Evolutionary conservation across 73 alveolate genomes (phyloP).

Genomic region (Loxodes magnus): DNA sequence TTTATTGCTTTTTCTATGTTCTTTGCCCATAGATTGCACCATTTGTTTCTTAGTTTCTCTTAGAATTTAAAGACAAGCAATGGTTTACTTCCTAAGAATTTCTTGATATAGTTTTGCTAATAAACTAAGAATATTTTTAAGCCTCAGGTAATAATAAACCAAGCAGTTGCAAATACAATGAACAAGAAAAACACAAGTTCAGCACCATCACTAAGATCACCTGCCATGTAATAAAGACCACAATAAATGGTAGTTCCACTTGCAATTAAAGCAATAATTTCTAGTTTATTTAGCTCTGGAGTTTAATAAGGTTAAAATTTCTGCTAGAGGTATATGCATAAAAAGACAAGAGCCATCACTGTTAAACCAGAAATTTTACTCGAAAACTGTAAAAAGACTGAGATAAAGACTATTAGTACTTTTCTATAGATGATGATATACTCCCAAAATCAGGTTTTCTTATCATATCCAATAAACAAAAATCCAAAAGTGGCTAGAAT

Average conservation of each 20-base stretch:
- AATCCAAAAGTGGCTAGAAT: constrained; percentile 44
- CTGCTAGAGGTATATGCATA: neutral
- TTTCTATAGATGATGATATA: constrained; percentile 43
- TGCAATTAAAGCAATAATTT: neutral
- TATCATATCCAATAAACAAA: constrained; percentile 45
- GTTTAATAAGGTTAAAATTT: neutral
- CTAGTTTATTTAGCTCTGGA: neutral
- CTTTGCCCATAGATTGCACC: too few relatives aligned
- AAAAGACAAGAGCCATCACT: neutral
- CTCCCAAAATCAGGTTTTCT: constrained; percentile 44
- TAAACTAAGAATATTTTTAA: too few relatives aligned
- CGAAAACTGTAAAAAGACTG: constrained; percentile 35
- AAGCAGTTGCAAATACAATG: too few relatives aligned
- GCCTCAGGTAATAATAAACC: too few relatives aligned
- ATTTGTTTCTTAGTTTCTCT: too few relatives aligned
- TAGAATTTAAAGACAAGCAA: too few relatives aligned
- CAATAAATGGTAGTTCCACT: neutral
- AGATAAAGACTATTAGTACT: constrained; percentile 18
- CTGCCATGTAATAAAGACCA: constrained; percentile 6
- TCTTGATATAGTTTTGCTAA: too few relatives aligned
- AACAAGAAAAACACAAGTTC: neutral
- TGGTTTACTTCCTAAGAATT: too few relatives aligned
- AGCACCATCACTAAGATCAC: neutral
- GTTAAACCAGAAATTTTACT: neutral
- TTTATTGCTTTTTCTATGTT: too few relatives aligned